phyloP scores from a whole-genome alignment of 2,329 filamentous ascomycete species.

The Knufia fluminis region DNA sequence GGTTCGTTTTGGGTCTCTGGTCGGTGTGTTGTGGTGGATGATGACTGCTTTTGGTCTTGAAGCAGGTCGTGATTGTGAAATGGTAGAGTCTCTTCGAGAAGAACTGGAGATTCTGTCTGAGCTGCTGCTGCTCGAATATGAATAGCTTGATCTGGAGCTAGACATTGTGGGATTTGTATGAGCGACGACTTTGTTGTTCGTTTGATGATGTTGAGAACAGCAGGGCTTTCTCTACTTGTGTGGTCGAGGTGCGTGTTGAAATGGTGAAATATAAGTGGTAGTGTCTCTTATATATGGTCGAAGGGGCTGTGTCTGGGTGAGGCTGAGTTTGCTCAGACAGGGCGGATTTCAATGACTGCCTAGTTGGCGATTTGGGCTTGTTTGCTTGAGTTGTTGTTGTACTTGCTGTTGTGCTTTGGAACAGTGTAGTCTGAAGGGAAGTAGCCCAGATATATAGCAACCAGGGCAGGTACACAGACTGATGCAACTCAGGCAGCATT shows the following conservation, averaged over 20 bases:
- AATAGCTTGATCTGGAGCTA: slow-evolving; percentile 6
- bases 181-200: neutral
- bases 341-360: neutral
- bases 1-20: slow-evolving; percentile 8
- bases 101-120: slow-evolving; percentile 4
- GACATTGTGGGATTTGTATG: slow-evolving; percentile 1
- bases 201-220: neutral
- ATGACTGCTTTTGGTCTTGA: slow-evolving; percentile 7
- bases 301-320: slow-evolving; percentile 3
- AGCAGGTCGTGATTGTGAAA: neutral
- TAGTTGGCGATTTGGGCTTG: slow-evolving; percentile 3
- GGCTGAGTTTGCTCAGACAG: slow-evolving; percentile 3
- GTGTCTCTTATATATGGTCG: neutral
- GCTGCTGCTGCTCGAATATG: slow-evolving; percentile 5
- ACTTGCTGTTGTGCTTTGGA: neutral
- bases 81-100: slow-evolving; percentile 4
- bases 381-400: neutral
- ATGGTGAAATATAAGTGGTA: neutral
- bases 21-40: slow-evolving; percentile 2
- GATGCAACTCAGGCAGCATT: neutral
- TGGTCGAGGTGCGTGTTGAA: neutral
- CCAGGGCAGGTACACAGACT: neutral
- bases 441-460: slow-evolving; percentile 1
- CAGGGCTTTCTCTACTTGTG: neutral
- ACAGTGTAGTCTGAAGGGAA: neutral